phyloP scores from a whole-genome alignment of 2,329 filamentous ascomycete species.

The Xylaria sp. region DNA sequence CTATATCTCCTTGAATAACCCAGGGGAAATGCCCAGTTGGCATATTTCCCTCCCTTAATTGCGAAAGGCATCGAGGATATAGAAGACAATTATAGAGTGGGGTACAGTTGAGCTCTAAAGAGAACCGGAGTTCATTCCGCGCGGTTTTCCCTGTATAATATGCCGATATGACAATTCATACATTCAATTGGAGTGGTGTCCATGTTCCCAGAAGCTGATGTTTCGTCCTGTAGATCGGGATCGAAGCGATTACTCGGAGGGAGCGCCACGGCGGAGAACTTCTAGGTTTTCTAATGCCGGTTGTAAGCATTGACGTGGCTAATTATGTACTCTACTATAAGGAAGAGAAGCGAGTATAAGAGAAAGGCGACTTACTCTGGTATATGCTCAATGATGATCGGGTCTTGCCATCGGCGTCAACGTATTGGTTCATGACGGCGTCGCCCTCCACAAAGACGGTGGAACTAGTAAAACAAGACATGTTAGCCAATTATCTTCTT shows the following conservation, averaged over 20 bases:
- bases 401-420: constrained; percentile 76
- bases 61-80: constrained; percentile 13
- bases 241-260: constrained; percentile 28
- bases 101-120: constrained; percentile 15
- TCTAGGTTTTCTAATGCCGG: constrained; percentile 57
- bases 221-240: neutral
- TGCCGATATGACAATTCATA: neutral
- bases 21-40: neutral
- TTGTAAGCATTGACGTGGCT: constrained; percentile 11
- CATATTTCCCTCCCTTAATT: constrained; percentile 5
- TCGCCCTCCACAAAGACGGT: constrained; percentile 88
- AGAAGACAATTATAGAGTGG: constrained; percentile 28
- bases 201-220: neutral
- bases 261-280: constrained; percentile 54
- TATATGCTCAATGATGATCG: constrained; percentile 74
- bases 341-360: no score
- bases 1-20: neutral
- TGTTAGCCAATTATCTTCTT: constrained; percentile 31
- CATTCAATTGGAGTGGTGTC: neutral
- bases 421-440: constrained; percentile 73
- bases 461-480: constrained; percentile 62
- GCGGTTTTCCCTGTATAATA: neutral
- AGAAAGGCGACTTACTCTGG: constrained; percentile 72
- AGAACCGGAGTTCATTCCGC: constrained; percentile 1
- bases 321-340: neutral